Evolutionary conservation across 2,329 filamentous ascomycete species (phyloP).

Genomic region (Plectosphaerella plurivora): DNA sequence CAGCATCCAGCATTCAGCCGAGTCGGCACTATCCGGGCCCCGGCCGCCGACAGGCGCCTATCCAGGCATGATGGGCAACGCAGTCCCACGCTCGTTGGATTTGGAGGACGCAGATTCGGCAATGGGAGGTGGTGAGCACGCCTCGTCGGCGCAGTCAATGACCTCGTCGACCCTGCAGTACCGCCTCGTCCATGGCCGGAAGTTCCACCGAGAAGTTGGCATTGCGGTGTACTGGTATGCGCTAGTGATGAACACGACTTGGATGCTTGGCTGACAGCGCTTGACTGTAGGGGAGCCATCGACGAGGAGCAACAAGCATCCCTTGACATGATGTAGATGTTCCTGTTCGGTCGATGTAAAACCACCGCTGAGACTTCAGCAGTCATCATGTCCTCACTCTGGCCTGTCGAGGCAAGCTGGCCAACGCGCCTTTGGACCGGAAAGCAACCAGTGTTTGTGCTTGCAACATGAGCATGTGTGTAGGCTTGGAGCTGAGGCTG

Average conservation of each 20-base stretch:
- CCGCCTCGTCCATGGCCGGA: slow-evolving; percentile 22
- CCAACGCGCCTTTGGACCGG: too few relatives aligned
- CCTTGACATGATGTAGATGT: slow-evolving; percentile 19
- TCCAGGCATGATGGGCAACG: too few relatives aligned
- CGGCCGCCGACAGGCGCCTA: too few relatives aligned
- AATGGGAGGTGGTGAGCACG: slow-evolving; percentile 5
- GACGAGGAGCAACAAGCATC: slow-evolving; percentile 25
- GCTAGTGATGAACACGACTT: too few relatives aligned
- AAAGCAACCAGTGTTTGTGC: slow-evolving; percentile 6
- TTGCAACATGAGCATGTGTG: background rate
- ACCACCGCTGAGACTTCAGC: too few relatives aligned
- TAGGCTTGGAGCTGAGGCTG: background rate
- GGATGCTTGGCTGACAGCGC: too few relatives aligned
- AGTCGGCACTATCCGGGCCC: too few relatives aligned
- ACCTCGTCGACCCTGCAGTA: slow-evolving; percentile 21
- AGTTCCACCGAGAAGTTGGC: slow-evolving; percentile 21
- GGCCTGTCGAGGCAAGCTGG: too few relatives aligned
- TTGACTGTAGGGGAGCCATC: slow-evolving; percentile 11
- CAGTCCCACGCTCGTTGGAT: too few relatives aligned
- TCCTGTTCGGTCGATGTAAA: too few relatives aligned
- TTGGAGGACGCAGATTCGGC: slow-evolving; percentile 6
- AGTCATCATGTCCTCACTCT: too few relatives aligned
- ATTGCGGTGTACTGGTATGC: slow-evolving; percentile 19
- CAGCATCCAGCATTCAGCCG: too few relatives aligned
- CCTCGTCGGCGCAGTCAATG: slow-evolving; percentile 16